Base-by-base conservation (phyloP, 768 basidiomycete genomes). In the Mycena leptocephala region DNA sequence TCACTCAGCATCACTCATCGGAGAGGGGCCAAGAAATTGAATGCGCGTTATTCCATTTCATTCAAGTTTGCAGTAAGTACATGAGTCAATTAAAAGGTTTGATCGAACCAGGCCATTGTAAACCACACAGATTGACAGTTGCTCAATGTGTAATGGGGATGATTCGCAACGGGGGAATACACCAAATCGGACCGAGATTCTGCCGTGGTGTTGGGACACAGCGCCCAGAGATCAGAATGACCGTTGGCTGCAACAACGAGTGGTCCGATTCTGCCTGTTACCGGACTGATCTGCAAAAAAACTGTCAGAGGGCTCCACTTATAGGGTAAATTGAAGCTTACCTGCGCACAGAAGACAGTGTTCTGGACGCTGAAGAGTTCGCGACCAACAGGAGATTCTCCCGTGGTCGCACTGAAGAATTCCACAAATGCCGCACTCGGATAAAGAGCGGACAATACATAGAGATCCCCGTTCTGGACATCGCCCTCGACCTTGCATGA, bases 151-250 rank as follows among this genome's bases (percentile, higher is more conserved):
- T 84, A 84, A 65, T 84, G 75, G 6, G 81, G 78, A 64, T 82
- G 80, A 56, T 79, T 81, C 4, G 69, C 77, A 22, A 82, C 69
- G 1, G 83, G 80, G 28, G 81, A 78, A 73, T 80, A 84, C 9
- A 84, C 82, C 30, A 84, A 61, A 63, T 83, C 82, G n/a, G 78
- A 74, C 39, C 81, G 76, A 33, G 77, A 76, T 24, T 37, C 74
- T 1, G 81, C 78, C 8, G 79, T 80, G 51, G 68, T 79, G 63
- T 83, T 83, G 3, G 79, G 78, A 37, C 81, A 83, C 7, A 83
- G 71, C 32, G 79, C 75, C 82, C 82, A 83, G 37, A 78, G 71
- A 39, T 70, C 70, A 16, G 66, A 69, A 53, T 32, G 74, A 41
- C 56, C 33, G 59, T 70, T 62, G 59, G 55, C 72, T 24, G 72